Conservation (phyloP, 257 asterid genomes). For the Ballota nigra region DNA sequence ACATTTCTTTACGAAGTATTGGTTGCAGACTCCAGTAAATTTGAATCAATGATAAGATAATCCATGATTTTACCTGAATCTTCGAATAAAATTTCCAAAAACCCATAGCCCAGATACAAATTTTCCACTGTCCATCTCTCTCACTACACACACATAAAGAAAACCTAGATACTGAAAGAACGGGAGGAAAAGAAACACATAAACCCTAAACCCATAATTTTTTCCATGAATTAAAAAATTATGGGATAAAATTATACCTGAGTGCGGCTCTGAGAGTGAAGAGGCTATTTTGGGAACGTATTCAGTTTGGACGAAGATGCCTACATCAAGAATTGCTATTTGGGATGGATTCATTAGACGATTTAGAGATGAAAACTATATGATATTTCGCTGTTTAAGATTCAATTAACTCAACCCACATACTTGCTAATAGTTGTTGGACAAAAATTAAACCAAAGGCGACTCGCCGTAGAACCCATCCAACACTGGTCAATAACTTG, state of each 20-base stretch:
- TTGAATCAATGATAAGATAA: neutral
- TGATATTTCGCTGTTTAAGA: neutral
- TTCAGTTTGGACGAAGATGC: conserved; percentile 58
- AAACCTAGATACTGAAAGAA: too few relatives aligned
- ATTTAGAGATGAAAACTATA: too few relatives aligned
- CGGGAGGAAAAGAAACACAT: too few relatives aligned
- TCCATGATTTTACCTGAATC: too few relatives aligned
- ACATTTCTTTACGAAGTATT: too few relatives aligned
- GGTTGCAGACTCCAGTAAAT: conserved; percentile 55
- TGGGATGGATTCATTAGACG: conserved; percentile 34
- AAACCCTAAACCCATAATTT: too few relatives aligned
- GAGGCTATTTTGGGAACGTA: conserved; percentile 62
- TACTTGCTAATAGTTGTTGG: too few relatives aligned
- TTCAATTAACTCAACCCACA: neutral
- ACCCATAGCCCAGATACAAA: neutral
- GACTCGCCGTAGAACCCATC: too few relatives aligned
- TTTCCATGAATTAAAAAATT: neutral
- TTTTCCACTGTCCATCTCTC: too few relatives aligned
- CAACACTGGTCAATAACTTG: too few relatives aligned
- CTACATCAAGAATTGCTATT: conserved; percentile 73
- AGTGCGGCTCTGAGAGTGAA: conserved; percentile 64
- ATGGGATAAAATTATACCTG: conserved; percentile 38
- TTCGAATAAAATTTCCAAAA: neutral
- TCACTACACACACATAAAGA: too few relatives aligned
- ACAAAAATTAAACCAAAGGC: too few relatives aligned